A percentile compares a stretch with the other conserved stretches of the same genome.
Conservation (phyloP, 495 filamentous ascomycete genomes). For the Hypoxylon perforatum region DNA sequence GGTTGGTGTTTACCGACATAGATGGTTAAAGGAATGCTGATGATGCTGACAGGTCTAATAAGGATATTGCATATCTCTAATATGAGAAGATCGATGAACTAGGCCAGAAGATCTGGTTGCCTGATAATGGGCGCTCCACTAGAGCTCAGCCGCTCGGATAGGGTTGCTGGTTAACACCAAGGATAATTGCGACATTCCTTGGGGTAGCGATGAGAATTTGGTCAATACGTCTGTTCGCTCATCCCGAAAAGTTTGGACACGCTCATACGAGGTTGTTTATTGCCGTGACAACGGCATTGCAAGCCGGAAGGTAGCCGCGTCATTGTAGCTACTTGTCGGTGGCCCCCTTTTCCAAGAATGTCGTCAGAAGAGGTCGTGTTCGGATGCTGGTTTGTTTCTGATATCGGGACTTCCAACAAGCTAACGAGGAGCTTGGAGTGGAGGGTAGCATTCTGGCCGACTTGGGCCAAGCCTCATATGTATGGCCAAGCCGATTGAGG, state of each 20-base stretch:
- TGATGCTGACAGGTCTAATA: background rate
- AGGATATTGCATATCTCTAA: constrained; percentile 4
- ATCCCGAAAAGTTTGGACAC: constrained; percentile 3
- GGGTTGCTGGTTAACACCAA: constrained; percentile 19
- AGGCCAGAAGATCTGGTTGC: constrained; percentile 19
- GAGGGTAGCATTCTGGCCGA: constrained; percentile 38
- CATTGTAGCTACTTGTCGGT: constrained; percentile 19
- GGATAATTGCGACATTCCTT: constrained; percentile 40
- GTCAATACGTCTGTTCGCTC: constrained; percentile 3
- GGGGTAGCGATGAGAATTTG: constrained; percentile 14
- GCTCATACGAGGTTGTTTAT: constrained; percentile 6
- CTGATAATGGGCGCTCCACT: constrained; percentile 14
- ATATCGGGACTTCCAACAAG: constrained; percentile 42
- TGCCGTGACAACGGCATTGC: constrained; percentile 15
- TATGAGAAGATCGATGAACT: constrained; percentile 21
- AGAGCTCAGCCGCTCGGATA: constrained; percentile 22
- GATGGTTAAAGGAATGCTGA: constrained; percentile 14
- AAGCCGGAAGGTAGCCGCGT: constrained; percentile 19
- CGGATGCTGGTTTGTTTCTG: constrained; percentile 39
- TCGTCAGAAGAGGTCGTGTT: constrained; percentile 40
- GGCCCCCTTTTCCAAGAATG: constrained; percentile 29
- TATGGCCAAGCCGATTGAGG: constrained; percentile 23
- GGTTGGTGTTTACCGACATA: background rate
- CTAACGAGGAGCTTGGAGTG: constrained; percentile 28
- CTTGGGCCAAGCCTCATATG: constrained; percentile 34